Percentiles rank a stretch among this genome's conserved stretches.
Conservation (phyloP, 2,329 filamentous ascomycete species). For the Fusarium burgessii region DNA sequence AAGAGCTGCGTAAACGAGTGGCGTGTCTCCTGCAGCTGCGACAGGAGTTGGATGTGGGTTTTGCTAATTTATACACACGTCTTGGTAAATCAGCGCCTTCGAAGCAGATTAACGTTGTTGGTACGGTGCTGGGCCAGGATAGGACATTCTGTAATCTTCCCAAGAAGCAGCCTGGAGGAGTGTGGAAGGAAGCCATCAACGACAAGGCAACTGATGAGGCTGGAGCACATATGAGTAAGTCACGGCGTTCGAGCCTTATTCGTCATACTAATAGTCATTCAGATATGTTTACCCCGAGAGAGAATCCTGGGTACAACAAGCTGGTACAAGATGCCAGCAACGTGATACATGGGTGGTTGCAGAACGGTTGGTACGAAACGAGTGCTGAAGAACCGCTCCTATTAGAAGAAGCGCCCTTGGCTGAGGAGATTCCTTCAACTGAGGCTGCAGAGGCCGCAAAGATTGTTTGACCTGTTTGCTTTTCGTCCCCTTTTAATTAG, state of each 20-base stretch:
- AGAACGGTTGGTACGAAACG: conserved; percentile 74
- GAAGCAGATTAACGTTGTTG: conserved; percentile 64
- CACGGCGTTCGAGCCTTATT: background rate
- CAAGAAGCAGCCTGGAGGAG: conserved; percentile 62
- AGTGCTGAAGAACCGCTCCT: conserved; percentile 55
- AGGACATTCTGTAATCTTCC: conserved; percentile 93
- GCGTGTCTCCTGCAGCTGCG: conserved; percentile 74
- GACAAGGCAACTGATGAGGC: conserved; percentile 83
- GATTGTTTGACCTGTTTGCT: background rate
- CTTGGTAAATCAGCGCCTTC: conserved; percentile 76
- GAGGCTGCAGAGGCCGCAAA: background rate
- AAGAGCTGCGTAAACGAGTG: conserved; percentile 82
- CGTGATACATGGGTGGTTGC: conserved; percentile 73
- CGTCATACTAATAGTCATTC: conserved; percentile 8
- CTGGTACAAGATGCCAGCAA: conserved; percentile 75
- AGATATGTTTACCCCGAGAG: conserved; percentile 79
- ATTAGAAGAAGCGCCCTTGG: conserved; percentile 34
- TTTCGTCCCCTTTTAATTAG: background rate
- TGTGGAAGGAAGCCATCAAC: conserved; percentile 81
- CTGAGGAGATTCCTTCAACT: background rate
- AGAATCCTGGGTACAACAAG: conserved; percentile 78
- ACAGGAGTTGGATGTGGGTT: conserved; percentile 76
- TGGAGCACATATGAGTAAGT: conserved; percentile 79
- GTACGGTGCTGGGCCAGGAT: conserved; percentile 73
- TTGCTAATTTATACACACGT: conserved; percentile 87